Evolutionary conservation across 2,329 filamentous ascomycete genomes (phyloP).

Genomic region (Lecanicillium sp.): DNA sequence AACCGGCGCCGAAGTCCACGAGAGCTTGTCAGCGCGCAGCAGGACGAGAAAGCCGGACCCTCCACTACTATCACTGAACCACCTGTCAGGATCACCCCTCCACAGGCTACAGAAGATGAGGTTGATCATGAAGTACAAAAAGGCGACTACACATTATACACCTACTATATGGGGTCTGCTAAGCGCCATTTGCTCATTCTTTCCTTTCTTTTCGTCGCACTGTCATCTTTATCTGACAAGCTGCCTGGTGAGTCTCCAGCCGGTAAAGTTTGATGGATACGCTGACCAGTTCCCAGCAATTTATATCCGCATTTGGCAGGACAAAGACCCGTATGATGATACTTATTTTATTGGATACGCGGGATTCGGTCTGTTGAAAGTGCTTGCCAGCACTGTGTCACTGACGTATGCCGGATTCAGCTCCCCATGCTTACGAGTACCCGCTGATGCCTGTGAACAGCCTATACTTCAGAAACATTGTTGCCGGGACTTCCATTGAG

Average conservation of each 20-base stretch:
- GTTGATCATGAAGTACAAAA: too few relatives aligned
- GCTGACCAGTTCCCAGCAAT: not conserved
- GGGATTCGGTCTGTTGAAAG: not conserved
- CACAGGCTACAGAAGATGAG: too few relatives aligned
- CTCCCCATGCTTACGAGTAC: too few relatives aligned
- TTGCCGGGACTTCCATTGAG: not conserved
- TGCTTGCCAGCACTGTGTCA: not conserved
- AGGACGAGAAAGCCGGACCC: too few relatives aligned
- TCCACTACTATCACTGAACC: too few relatives aligned
- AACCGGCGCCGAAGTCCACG: too few relatives aligned
- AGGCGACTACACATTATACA: not conserved
- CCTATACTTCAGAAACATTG: not conserved
- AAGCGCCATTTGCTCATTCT: not conserved
- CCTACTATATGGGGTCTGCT: not conserved
- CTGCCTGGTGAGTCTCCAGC: not conserved
- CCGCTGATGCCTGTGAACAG: not conserved
- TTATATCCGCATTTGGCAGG: constrained; percentile 2
- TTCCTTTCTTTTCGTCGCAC: not conserved
- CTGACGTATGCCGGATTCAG: too few relatives aligned
- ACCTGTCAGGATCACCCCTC: too few relatives aligned
- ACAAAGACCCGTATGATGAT: not conserved
- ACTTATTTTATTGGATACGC: not conserved
- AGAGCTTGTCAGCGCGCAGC: too few relatives aligned
- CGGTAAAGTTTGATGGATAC: not conserved
- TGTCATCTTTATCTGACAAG: not conserved